Percentiles rank a stretch among this genome's conserved stretches.
phyloP scores from a whole-genome alignment of 192 early-diverging fungal species.

The Backusella morwellensis region DNA sequence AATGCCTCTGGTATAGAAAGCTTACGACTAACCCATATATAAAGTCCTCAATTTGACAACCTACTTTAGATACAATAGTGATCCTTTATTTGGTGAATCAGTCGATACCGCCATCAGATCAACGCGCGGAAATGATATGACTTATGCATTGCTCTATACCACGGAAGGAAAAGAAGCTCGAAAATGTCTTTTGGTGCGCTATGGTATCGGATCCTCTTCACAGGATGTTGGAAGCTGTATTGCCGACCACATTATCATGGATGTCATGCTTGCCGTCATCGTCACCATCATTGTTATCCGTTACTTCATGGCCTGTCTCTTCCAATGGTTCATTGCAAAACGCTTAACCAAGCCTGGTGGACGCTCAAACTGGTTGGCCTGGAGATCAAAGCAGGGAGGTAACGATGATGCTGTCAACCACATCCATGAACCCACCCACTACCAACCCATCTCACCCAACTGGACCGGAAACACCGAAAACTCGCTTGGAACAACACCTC shows the following conservation, averaged over 20 bases:
- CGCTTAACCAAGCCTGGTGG: slow-evolving; percentile 48
- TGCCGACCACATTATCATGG: slow-evolving; percentile 53
- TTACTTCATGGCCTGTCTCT: slow-evolving; percentile 59
- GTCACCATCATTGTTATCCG: slow-evolving; percentile 54
- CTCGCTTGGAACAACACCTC: neutral
- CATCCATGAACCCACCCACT: slow-evolving; percentile 22
- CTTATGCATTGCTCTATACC: slow-evolving; percentile 19
- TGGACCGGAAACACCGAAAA: neutral
- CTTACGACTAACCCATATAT: neutral
- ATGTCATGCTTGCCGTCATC: slow-evolving; percentile 50
- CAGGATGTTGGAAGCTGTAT: slow-evolving; percentile 58
- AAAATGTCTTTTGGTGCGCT: slow-evolving; percentile 45
- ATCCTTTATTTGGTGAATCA: slow-evolving; percentile 14
- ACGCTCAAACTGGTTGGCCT: slow-evolving; percentile 49
- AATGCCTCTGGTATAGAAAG: too few relatives aligned
- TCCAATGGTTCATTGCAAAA: slow-evolving; percentile 57
- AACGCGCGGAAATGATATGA: slow-evolving; percentile 29
- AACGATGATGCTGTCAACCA: slow-evolving; percentile 31
- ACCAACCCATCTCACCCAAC: neutral
- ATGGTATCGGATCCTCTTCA: slow-evolving; percentile 46
- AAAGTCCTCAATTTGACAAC: slow-evolving; percentile 7
- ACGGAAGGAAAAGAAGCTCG: slow-evolving; percentile 35
- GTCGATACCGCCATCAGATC: slow-evolving; percentile 9
- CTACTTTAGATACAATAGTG: neutral
- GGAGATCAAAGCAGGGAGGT: slow-evolving; percentile 37